phyloP scores from a whole-genome alignment of 2,329 filamentous ascomycete genomes.

The Chaetomiaceae sp. region DNA sequence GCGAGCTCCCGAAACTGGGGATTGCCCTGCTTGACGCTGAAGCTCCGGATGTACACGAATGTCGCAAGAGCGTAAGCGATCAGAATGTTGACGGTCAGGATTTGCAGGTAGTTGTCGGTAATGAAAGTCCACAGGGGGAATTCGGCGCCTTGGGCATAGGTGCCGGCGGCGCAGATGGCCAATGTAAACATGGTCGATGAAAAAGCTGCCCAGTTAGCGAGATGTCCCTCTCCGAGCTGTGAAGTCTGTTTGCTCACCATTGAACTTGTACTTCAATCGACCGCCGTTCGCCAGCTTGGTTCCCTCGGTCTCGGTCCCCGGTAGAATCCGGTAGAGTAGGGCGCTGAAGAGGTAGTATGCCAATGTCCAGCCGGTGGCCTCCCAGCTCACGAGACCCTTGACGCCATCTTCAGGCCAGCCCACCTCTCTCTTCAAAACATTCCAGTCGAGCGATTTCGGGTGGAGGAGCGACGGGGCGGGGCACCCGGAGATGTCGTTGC shows the following conservation, averaged over 20 bases:
- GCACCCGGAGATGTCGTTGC: conserved; percentile 90
- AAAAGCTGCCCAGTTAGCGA: conserved; percentile 53
- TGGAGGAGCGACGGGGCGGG: conserved; percentile 76
- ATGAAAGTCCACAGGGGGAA: conserved; percentile 92
- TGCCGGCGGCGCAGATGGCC: conserved; percentile 67
- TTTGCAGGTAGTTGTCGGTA: conserved; percentile 81
- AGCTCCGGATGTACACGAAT: conserved; percentile 78
- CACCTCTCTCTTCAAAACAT: conserved; percentile 71
- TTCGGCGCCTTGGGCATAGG: conserved; percentile 68
- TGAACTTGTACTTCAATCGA: conserved; percentile 76
- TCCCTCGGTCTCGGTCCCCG: conserved; percentile 67
- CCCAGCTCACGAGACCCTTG: conserved; percentile 63
- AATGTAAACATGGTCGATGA: conserved; percentile 70
- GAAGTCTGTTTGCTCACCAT: conserved; percentile 47
- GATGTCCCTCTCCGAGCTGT: neutral
- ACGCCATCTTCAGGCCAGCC: conserved; percentile 75
- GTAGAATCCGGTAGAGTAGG: conserved; percentile 70
- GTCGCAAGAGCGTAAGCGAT: conserved; percentile 69
- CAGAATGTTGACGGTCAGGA: conserved; percentile 77
- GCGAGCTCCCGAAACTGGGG: conserved; percentile 71
- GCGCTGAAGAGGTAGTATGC: conserved; percentile 76
- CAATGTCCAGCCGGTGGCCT: conserved; percentile 65
- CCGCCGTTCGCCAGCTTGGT: conserved; percentile 66
- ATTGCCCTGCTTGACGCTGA: conserved; percentile 74
- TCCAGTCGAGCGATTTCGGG: conserved; percentile 66